A percentile compares a stretch with the other conserved stretches of the same genome.
phyloP scores from a whole-genome alignment of 129 eudicot species.

The Chrysanthemum lavandulifolium region DNA sequence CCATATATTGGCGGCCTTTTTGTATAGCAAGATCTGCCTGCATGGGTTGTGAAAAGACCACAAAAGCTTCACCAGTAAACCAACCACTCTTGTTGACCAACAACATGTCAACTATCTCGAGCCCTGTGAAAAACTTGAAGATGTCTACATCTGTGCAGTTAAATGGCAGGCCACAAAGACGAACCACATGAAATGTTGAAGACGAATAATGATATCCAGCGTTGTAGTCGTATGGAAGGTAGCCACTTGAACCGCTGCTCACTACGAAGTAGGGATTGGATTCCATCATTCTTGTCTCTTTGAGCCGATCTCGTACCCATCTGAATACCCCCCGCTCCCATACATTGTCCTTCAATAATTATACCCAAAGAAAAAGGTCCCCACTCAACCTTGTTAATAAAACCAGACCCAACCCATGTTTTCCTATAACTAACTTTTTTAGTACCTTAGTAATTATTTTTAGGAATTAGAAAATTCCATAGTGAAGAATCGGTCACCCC shows the following conservation, averaged over 20 bases:
- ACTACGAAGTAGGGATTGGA: slow-evolving; percentile 99
- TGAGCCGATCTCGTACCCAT: slow-evolving; percentile 99
- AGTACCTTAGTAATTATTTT: slow-evolving; percentile 10
- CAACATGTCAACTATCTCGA: slow-evolving; percentile 83
- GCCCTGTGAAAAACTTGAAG: slow-evolving; percentile 80
- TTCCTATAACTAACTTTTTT: slow-evolving; percentile 41
- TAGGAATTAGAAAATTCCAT: too few species aligned
- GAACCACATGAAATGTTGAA: slow-evolving; percentile 79
- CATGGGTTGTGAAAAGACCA: slow-evolving; percentile 72
- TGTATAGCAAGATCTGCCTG: slow-evolving; percentile 78
- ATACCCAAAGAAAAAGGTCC: slow-evolving; percentile 84
- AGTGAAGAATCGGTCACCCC: too few species aligned
- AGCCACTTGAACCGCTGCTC: slow-evolving; percentile 65
- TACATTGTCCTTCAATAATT: slow-evolving; percentile 91
- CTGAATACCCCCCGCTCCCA: slow-evolving; percentile 99
- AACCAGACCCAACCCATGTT: slow-evolving; percentile 87
- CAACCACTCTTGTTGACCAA: slow-evolving; percentile 71
- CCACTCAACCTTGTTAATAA: slow-evolving; percentile 98
- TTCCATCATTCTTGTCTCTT: slow-evolving; percentile 99
- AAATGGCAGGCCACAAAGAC: slow-evolving; percentile 87
- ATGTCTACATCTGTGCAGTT: slow-evolving; percentile 82
- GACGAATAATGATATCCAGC: slow-evolving; percentile 45
- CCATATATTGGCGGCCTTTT: slow-evolving; percentile 79
- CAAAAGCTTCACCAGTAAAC: slow-evolving; percentile 89
- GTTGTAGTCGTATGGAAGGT: slow-evolving; percentile 54